A percentile compares a stretch with the other conserved stretches of the same genome.
Conservation (phyloP, 2,329 filamentous ascomycete species). For the Arthrocladium fulminans region DNA sequence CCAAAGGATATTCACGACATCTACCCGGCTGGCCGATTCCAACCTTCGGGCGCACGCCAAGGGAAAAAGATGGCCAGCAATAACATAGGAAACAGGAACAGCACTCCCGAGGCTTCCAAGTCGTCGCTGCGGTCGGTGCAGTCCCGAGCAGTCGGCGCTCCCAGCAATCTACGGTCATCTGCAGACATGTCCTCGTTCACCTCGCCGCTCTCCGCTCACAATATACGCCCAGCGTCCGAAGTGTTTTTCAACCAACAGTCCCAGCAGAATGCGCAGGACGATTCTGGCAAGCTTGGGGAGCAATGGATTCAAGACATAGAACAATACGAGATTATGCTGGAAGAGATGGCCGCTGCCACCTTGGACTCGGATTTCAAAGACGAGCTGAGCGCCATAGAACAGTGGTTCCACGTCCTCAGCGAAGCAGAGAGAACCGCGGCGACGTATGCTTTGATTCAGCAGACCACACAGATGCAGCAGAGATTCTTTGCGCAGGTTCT, state of each 20-base stretch:
- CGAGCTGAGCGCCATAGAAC: conserved; percentile 95
- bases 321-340: conserved; percentile 95
- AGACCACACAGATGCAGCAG: conserved; percentile 98
- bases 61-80: conserved; percentile 49
- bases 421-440: conserved; percentile 94
- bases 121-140: conserved; percentile 75
- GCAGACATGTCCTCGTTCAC: conserved; percentile 87
- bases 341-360: conserved; percentile 98
- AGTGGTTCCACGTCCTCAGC: conserved; percentile 97
- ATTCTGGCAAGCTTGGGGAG: conserved; percentile 87
- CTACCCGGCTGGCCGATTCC: background rate
- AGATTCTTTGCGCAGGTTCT: conserved; percentile 98
- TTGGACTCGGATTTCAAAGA: conserved; percentile 99
- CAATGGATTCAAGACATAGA: conserved; percentile 99
- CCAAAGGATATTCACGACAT: background rate
- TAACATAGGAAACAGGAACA: conserved; percentile 79
- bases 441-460: conserved; percentile 87
- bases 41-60: background rate
- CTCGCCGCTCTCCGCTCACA: conserved; percentile 61
- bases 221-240: conserved; percentile 87
- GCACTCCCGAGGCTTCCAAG: conserved; percentile 83
- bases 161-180: conserved; percentile 71
- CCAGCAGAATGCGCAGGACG: conserved; percentile 62
- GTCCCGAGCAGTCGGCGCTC: conserved; percentile 59
- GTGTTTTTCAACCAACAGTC: conserved; percentile 75